Conservation (phyloP, 441 rosid genomes). For the Erodium moschatum region DNA sequence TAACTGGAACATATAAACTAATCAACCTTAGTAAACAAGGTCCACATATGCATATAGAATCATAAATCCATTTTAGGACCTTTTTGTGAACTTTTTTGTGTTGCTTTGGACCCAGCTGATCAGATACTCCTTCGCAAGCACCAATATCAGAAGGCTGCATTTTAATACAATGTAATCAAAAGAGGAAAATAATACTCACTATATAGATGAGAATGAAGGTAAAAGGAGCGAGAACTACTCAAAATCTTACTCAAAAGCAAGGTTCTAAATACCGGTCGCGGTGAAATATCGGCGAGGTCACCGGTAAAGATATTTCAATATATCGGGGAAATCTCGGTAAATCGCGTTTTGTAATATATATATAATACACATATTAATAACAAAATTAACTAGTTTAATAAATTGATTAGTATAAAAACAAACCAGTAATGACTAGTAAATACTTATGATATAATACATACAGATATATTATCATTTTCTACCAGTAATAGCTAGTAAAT, state of each 20-base stretch:
- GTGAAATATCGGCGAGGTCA: too few species aligned
- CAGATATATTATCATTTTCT: too few species aligned
- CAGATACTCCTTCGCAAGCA: constrained; percentile 38
- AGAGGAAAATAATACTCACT: background rate
- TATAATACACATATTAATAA: too few species aligned
- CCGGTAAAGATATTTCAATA: too few species aligned
- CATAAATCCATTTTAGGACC: constrained; percentile 32
- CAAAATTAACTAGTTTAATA: too few species aligned
- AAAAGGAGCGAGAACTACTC: background rate
- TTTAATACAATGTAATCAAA: constrained; percentile 15
- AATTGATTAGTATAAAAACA: too few species aligned
- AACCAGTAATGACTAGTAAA: too few species aligned
- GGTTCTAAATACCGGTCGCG: too few species aligned
- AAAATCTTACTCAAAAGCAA: background rate
- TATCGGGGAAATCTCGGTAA: too few species aligned
- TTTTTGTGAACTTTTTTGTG: constrained; percentile 95
- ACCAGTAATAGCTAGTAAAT: too few species aligned
- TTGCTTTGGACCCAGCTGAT: constrained; percentile 40
- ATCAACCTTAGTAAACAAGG: background rate
- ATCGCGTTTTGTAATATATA: too few species aligned
- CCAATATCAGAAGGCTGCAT: constrained; percentile 38
- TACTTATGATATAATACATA: too few species aligned
- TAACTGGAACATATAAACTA: background rate
- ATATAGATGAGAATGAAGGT: background rate
- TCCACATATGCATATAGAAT: background rate